phyloP scores from a whole-genome alignment of 2,329 filamentous ascomycete species.

The Cladophialophora bantiana region DNA sequence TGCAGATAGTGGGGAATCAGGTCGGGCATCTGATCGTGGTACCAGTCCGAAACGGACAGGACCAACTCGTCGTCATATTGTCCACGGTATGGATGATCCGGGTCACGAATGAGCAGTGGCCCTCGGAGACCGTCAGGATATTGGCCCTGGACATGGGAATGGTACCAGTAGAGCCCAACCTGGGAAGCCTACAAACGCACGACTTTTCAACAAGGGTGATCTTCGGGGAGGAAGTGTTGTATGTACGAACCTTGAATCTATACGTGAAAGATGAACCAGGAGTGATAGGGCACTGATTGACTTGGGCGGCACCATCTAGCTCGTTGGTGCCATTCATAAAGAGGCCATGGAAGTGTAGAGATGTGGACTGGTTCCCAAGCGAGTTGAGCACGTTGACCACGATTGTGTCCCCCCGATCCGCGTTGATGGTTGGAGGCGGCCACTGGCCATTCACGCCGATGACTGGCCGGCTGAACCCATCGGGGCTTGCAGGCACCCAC shows the following conservation, averaged over 20 bases:
- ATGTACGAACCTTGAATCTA: slow-evolving; percentile 62
- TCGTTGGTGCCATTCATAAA: slow-evolving; percentile 76
- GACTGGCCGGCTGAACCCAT: slow-evolving; percentile 59
- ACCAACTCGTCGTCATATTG: slow-evolving; percentile 67
- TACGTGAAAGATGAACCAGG: slow-evolving; percentile 70
- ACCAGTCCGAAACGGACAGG: slow-evolving; percentile 78
- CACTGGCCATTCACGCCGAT: slow-evolving; percentile 78
- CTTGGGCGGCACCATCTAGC: slow-evolving; percentile 74
- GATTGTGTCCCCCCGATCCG: slow-evolving; percentile 74
- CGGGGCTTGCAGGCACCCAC: slow-evolving; percentile 63
- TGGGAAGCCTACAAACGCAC: slow-evolving; percentile 5
- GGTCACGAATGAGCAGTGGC: slow-evolving; percentile 69
- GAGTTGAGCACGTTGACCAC: slow-evolving; percentile 72
- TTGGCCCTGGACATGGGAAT: slow-evolving; percentile 62
- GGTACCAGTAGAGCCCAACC: slow-evolving; percentile 68
- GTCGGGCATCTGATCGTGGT: slow-evolving; percentile 63
- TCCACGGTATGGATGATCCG: slow-evolving; percentile 59
- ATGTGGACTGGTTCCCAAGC: slow-evolving; percentile 68
- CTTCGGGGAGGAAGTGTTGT: slow-evolving; percentile 45
- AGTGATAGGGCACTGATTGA: slow-evolving; percentile 72
- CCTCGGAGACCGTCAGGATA: slow-evolving; percentile 73
- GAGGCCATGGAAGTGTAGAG: slow-evolving; percentile 78
- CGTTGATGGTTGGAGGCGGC: slow-evolving; percentile 74
- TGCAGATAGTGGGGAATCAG: slow-evolving; percentile 56
- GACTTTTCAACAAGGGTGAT: not conserved